Evolutionary conservation across 2,329 filamentous ascomycete species (phyloP), one percentile per base, ranked within the genome.

Genomic region (Venturia carpophila): DNA sequence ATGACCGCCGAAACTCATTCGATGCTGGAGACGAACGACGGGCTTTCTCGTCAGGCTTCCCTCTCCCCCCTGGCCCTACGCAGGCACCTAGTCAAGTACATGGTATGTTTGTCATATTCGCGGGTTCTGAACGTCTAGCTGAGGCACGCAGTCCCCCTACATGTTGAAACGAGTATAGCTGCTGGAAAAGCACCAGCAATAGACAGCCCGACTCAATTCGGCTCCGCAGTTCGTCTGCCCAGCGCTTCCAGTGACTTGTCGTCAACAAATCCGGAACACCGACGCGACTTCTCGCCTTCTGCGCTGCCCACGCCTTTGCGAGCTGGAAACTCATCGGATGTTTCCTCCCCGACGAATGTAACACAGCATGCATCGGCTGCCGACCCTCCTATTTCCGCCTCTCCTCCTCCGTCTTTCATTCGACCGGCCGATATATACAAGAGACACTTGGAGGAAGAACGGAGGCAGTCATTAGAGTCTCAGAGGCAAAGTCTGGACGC

Each of bases 371-470:
- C 63, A 30, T 39, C 52, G 27, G 63, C 47, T 17, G 19, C 47
- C 47, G 41, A 34, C 15, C 47, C 45, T 19, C 27, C 39, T 15
- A 11, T 60, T 64, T 42, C 64, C 5, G 27, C 37, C 10, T 52
- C 66, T 37, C 30, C 52, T 34, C 52, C 52, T n/a, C 17, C 52
- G 2, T 58, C 86, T 0, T 87, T 93, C 69, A 81, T 91, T 65
- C 82, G 89, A 45, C 89, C 91, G 1, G 84, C 88, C 15, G 90
- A 95, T 69, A 87, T 92, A 52, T 92, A 93, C 73, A 87, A 84
- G 71, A 84, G 88, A 6, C 80, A 88, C 73, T 84, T 84, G 63
- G 87, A 90, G 69, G 79, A 83, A 67, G 82, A 77, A 68, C 81
- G 84, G 68, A 77, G 81, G 45, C 62, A 41, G 43, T 84, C 84